Evolutionary conservation across 306 rosid species (phyloP), one percentile per base, ranked within the genome.

Genomic region (Datisca glomerata): DNA sequence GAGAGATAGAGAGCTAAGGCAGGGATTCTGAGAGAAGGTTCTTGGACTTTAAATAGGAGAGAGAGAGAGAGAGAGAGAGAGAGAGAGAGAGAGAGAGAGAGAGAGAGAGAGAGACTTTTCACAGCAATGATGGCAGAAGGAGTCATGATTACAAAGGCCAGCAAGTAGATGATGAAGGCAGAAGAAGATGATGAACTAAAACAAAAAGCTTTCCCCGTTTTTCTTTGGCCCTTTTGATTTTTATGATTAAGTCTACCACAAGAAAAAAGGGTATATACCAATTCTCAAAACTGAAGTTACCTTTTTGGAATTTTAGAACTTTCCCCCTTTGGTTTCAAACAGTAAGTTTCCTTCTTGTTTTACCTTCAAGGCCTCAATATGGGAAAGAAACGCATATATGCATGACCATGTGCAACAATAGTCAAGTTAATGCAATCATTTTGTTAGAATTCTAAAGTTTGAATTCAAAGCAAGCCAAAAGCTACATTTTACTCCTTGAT

Each of bases 111-210:
- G 66, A 64, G 66, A 59, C 57, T 71, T 81, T 69, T 57, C 44
- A 33, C 61, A 12, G 86, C 45, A 78, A 86, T 81, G 91, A 80
- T 81, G 85, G 63, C 76, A 57, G 36, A 54, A 63, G 71, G 64
- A 46, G 55, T 78, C 71, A 72, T 86, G 71, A 86, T 86, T 76
- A 74, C 91, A 43, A 60, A 60, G 67, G 87, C 65, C 65, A 66
- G 83, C 34, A 59, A 54, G 43, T 40, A 68, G 68, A 47, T 66
- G 80, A 42, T 36, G 57, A 53, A 56, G 27, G 41, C 63, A 43
- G 79, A 69, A 57, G 54, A 53, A 66, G 65, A 42, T 15, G 59
- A 64, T 51, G 52, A 57, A 23, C 17, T n/a, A n/a, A n/a, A n/a
- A n/a, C n/a, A n/a, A n/a, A n/a, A n/a, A n/a, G n/a, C n/a, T n/a